Evolutionary conservation across 805 yeast genomes (phyloP).

Genomic region (Lachancea sp.): DNA sequence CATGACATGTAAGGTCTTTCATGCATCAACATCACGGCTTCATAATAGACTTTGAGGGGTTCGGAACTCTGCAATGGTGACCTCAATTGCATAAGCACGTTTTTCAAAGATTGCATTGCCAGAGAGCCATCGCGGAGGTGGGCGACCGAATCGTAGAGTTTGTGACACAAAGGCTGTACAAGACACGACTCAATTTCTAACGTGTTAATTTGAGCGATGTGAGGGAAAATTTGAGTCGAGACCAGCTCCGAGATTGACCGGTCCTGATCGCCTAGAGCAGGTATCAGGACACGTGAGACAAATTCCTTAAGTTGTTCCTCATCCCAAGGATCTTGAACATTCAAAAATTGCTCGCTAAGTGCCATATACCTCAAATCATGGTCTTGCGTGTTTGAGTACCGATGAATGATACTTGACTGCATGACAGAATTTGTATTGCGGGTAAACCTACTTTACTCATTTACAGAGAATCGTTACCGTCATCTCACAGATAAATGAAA

Average conservation of each 20-base stretch:
- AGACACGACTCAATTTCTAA: conserved; percentile 7
- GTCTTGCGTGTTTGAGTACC: conserved; percentile 20
- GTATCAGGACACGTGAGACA: conserved; percentile 13
- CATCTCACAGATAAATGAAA: too few relatives aligned
- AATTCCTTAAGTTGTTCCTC: conserved; percentile 43
- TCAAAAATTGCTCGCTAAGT: conserved; percentile 84
- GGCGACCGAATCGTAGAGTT: neutral
- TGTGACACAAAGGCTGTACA: conserved; percentile 11
- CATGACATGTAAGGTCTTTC: conserved; percentile 8
- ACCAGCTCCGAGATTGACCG: conserved; percentile 37
- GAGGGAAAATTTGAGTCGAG: conserved; percentile 43
- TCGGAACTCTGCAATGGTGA: neutral
- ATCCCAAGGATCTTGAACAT: conserved; percentile 53
- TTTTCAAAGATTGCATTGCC: conserved; percentile 17
- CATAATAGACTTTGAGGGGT: conserved; percentile 2
- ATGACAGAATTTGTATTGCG: too few relatives aligned
- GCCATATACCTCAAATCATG: conserved; percentile 38
- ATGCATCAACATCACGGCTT: neutral
- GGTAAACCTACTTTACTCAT: too few relatives aligned
- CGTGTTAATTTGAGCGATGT: conserved; percentile 21
- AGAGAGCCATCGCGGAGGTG: conserved; percentile 7
- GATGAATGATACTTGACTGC: conserved; percentile 9
- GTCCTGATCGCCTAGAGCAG: conserved; percentile 42
- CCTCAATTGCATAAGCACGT: conserved; percentile 8
- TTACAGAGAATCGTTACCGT: too few relatives aligned